These are phyloP conservation scores for Coemansia pectinata DNA, from an alignment of 192 early-diverging fungal species.

Conservation along the genomic window DNA sequence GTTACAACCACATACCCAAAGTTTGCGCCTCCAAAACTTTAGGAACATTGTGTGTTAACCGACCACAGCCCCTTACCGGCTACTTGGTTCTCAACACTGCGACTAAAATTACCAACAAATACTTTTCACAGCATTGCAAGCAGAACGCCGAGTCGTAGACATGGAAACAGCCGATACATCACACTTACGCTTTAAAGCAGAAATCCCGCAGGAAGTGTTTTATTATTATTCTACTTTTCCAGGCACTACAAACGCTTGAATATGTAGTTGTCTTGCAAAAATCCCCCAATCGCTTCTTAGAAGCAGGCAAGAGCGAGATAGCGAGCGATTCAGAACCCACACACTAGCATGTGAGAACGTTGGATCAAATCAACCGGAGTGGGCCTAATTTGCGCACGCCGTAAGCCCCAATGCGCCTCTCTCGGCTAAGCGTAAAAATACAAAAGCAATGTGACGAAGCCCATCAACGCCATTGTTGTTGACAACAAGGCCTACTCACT, in stretches of 20 bases:
- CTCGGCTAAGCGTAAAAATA: not conserved
- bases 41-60: not conserved
- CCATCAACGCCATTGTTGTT: not conserved
- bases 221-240: too few relatives aligned
- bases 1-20: too few relatives aligned
- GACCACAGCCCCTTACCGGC: not conserved
- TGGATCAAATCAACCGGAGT: not conserved
- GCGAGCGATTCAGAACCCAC: not conserved
- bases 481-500: not conserved
- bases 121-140: too few relatives aligned
- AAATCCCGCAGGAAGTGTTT: too few relatives aligned
- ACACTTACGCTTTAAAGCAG: too few relatives aligned
- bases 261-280: too few relatives aligned
- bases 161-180: too few relatives aligned
- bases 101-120: not conserved
- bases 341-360: not conserved
- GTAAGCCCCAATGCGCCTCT: not conserved
- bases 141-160: too few relatives aligned
- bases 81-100: not conserved
- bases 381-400: not conserved
- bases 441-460: not conserved
- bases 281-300: not conserved
- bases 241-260: too few relatives aligned
- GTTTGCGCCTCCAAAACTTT: not conserved
- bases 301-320: not conserved